These are phyloP conservation scores for Cyclotella atomus DNA, from an alignment of 108 stramenopile species.

Conservation along the genomic window DNA sequence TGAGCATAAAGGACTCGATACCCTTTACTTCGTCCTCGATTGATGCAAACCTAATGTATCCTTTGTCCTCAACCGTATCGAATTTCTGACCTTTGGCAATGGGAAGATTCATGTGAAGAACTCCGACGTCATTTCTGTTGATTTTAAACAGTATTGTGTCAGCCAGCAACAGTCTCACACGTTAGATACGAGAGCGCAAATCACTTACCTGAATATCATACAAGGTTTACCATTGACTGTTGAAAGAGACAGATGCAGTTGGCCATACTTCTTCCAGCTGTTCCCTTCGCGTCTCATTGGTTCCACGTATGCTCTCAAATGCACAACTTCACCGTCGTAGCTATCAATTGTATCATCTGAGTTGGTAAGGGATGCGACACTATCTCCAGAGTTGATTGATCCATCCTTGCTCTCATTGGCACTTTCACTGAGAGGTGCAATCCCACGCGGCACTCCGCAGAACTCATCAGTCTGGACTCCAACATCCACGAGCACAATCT, in stretches of 20 bases:
- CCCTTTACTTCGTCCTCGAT: background rate
- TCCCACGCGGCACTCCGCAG: too few relatives aligned
- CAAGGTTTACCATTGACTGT: background rate
- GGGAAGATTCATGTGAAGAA: background rate
- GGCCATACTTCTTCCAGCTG: conserved; percentile 2
- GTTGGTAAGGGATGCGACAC: background rate
- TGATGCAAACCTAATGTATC: background rate
- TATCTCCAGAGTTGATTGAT: background rate
- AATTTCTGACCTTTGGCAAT: conserved; percentile 2
- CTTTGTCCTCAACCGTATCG: background rate
- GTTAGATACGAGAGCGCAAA: too few relatives aligned
- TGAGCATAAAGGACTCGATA: background rate
- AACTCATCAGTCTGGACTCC: too few relatives aligned
- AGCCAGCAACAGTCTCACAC: too few relatives aligned
- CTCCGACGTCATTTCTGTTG: conserved; percentile 10
- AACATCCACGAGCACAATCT: too few relatives aligned
- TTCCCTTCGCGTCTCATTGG: background rate
- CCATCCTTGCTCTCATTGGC: background rate
- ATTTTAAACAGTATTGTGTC: too few relatives aligned
- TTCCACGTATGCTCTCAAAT: background rate
- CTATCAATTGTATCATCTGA: background rate
- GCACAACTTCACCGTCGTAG: background rate
- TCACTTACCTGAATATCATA: conserved; percentile 6
- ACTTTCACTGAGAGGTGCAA: too few relatives aligned
- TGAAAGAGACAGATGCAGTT: background rate